These are phyloP conservation scores for Colletotrichum somersetense DNA, from an alignment of 2,329 filamentous ascomycete species.

Conservation along the genomic window DNA sequence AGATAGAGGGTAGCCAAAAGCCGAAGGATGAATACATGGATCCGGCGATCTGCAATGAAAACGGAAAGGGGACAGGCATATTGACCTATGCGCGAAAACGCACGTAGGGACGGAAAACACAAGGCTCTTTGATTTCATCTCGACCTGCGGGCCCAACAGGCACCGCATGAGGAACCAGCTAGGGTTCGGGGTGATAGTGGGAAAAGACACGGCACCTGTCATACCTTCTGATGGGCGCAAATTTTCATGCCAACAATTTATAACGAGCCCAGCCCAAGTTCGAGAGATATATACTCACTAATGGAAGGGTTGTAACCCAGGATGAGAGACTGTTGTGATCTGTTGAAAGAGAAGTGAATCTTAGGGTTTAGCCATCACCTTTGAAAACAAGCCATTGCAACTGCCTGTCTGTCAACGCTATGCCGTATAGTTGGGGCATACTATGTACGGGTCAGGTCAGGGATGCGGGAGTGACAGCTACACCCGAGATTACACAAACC, in stretches of 20 bases:
- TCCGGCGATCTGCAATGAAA: slow-evolving; percentile 11
- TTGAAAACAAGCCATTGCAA: neutral
- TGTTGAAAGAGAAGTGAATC: slow-evolving; percentile 1
- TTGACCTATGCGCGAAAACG: neutral
- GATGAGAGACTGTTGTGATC: neutral
- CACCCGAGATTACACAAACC: slow-evolving; percentile 25
- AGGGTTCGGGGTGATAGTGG: neutral
- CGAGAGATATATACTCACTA: neutral
- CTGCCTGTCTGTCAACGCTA: slow-evolving; percentile 2
- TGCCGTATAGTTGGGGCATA: neutral
- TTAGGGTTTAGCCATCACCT: neutral
- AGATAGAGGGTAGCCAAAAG: neutral
- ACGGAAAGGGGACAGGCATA: neutral
- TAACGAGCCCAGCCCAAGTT: neutral
- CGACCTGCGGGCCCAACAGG: slow-evolving; percentile 9
- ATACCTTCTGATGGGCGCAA: neutral
- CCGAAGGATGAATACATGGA: neutral
- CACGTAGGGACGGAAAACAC: neutral
- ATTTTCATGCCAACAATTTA: neutral
- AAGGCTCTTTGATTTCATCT: slow-evolving; percentile 1
- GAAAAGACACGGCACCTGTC: neutral
- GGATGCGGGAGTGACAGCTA: slow-evolving; percentile 23
- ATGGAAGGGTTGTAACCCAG: slow-evolving; percentile 1
- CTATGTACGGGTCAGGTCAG: neutral
- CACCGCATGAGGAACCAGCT: neutral